Percentiles rank a stretch among this genome's conserved stretches.
Evolutionary conservation across 1,139 yeast species (phyloP).

Genomic region (Kodamaea alishanica): DNA sequence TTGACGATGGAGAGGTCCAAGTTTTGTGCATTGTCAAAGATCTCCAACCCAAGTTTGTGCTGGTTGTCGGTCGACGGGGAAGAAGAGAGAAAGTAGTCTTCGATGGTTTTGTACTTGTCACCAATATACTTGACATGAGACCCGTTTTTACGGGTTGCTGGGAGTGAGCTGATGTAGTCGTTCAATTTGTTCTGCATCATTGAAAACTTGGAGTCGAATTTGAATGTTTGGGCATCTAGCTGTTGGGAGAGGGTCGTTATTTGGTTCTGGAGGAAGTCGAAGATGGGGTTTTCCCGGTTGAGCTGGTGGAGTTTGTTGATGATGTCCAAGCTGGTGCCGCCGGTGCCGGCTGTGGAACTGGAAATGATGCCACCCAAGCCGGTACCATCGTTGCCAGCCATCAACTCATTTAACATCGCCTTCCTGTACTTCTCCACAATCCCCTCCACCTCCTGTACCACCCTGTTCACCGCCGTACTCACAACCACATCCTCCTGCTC

Average conservation of each 20-base stretch:
- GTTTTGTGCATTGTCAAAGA: constrained; percentile 39
- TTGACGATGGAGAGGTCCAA: constrained; percentile 42
- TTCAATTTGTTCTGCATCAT: constrained; percentile 40
- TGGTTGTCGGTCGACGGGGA: constrained; percentile 27
- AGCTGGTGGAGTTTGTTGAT: constrained; percentile 50
- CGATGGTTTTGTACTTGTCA: constrained; percentile 33
- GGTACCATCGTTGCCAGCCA: constrained; percentile 36
- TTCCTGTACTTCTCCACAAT: constrained; percentile 64
- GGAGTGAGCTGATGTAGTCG: constrained; percentile 36
- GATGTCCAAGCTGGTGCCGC: constrained; percentile 47
- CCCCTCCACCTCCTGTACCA: constrained; percentile 66
- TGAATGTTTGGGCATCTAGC: constrained; percentile 34
- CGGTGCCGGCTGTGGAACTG: constrained; percentile 31
- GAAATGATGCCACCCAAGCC: constrained; percentile 1
- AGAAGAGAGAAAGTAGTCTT: constrained; percentile 32
- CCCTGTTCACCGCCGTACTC: constrained; percentile 25
- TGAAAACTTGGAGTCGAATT: constrained; percentile 30
- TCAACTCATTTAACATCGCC: constrained; percentile 57
- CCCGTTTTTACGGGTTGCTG: constrained; percentile 32
- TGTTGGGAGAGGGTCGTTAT: constrained; percentile 33
- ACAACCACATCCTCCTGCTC: constrained; percentile 34
- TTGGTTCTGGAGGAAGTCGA: constrained; percentile 49
- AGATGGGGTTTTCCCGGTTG: constrained; percentile 51
- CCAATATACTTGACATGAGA: constrained; percentile 55
- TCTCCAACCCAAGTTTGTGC: constrained; percentile 29